A percentile compares a stretch with the other conserved stretches of the same genome.
Evolutionary conservation across 345 rosid genomes (phyloP).

Genomic region (Eutrema yunnanense): DNA sequence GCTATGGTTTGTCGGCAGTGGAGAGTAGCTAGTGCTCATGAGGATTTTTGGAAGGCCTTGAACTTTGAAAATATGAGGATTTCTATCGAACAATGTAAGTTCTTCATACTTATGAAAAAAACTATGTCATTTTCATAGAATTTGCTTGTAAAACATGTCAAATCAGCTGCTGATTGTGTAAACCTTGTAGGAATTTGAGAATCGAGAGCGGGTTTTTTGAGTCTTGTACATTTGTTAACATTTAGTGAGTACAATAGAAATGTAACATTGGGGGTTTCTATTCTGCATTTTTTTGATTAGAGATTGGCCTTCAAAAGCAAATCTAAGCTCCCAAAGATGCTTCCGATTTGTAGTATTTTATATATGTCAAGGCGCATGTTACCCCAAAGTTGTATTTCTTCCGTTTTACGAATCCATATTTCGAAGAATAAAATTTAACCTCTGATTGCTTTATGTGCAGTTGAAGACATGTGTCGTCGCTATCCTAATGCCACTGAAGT

Average conservation of each 20-base stretch:
- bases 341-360: background rate
- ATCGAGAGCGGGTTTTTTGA: background rate
- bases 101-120: background rate
- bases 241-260: background rate
- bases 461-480: slow-evolving; percentile 81
- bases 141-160: background rate
- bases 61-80: slow-evolving; percentile 75
- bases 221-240: background rate
- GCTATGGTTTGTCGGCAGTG: slow-evolving; percentile 95
- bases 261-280: background rate
- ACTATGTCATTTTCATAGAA: background rate
- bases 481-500: slow-evolving; percentile 91
- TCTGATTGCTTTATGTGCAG: slow-evolving; percentile 33
- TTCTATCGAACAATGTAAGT: slow-evolving; percentile 83
- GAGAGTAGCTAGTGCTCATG: slow-evolving; percentile 91
- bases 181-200: background rate
- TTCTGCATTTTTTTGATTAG: background rate
- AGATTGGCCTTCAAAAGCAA: background rate
- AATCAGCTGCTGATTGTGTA: background rate
- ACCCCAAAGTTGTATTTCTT: slow-evolving; percentile 4
- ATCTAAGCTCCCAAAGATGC: background rate
- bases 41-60: slow-evolving; percentile 93
- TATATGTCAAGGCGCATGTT: background rate
- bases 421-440: background rate
- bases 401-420: background rate